Percentiles rank a stretch among this genome's conserved stretches.
phyloP scores from a whole-genome alignment of 441 rosid species.

The Flueggea neowawraea region DNA sequence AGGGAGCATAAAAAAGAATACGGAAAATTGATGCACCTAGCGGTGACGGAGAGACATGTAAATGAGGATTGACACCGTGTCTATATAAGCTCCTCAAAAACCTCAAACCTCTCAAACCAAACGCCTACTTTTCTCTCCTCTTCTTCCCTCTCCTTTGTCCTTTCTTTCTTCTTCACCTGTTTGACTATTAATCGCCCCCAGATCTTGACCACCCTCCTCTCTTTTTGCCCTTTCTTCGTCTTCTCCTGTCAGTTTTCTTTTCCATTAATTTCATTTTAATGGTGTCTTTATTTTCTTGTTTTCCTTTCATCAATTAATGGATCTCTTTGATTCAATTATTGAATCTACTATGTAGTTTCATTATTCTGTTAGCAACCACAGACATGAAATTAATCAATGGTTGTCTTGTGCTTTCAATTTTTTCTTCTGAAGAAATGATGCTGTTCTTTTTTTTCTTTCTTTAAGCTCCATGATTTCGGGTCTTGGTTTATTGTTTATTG shows the following conservation, averaged over 20 bases:
- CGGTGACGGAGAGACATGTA: slow-evolving; percentile 2
- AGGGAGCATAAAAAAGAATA: background rate
- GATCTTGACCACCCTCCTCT: slow-evolving; percentile 20
- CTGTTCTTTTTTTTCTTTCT: background rate
- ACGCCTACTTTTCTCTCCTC: slow-evolving; percentile 1
- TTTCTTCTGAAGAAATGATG: background rate
- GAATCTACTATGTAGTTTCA: too few species aligned
- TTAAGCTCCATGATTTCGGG: background rate
- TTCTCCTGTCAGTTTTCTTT: background rate
- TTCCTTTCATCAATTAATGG: slow-evolving; percentile 4
- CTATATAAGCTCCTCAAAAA: slow-evolving; percentile 25
- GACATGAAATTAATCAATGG: too few species aligned
- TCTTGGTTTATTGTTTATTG: background rate
- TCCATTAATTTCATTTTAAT: background rate
- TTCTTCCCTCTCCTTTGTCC: background rate
- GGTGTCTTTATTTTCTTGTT: background rate
- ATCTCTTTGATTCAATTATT: background rate
- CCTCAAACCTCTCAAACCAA: background rate
- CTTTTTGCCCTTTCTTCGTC: background rate
- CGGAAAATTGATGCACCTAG: slow-evolving; percentile 15
- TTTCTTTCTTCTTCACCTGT: too few species aligned
- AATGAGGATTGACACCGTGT: slow-evolving; percentile 12
- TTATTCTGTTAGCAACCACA: too few species aligned
- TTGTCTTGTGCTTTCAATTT: background rate
- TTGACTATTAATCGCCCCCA: background rate